Evolutionary conservation across 176 grass and related monocot species (phyloP), one percentile per base, ranked within the genome.

Genomic region (Bromus sterilis): DNA sequence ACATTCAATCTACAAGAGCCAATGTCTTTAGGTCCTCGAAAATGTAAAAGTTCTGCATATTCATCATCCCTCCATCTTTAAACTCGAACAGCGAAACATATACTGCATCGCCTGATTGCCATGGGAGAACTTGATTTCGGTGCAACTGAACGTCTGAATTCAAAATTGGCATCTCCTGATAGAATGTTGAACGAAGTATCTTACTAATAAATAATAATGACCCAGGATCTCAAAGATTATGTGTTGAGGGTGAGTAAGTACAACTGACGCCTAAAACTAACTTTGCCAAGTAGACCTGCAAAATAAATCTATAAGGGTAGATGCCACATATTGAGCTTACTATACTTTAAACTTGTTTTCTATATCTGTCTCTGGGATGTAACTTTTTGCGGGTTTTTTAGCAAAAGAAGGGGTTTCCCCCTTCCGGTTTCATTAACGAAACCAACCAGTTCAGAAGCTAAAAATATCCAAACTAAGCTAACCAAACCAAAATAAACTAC

Each of bases 321-420:
- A 53, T 53, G 48, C 48, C 18, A 71, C 16, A 71, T 23, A 34
- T 14, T 61, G 26, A 18, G 25, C 51, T 11, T 72, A 5, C 9
- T 51, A 67, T 80, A 36, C 51, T 69, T 59, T 43, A 61, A 34
- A 58, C 51, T 72, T 71, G 51, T 72, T 80, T 71, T 82, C 55
- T 7, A 24, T 59, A 72, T 82, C 26, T 57, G 49, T 82, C 39
- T 74, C 37, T 73, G 32, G 43, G 31, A 68, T 39, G 46, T 55
- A 39, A 24, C 18, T 48, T 18, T 55, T 53, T 32, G 4, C n/a
- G n/a, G n/a, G n/a, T n/a, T n/a, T n/a, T n/a, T n/a, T n/a, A n/a
- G n/a, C n/a, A n/a, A n/a, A n/a, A n/a, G n/a, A n/a, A n/a, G n/a
- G n/a, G n/a, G n/a, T n/a, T n/a, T n/a, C n/a, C n/a, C n/a, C n/a